phyloP scores from a whole-genome alignment of 1,139 yeast genomes.

The Meyerozyma carpophila region DNA sequence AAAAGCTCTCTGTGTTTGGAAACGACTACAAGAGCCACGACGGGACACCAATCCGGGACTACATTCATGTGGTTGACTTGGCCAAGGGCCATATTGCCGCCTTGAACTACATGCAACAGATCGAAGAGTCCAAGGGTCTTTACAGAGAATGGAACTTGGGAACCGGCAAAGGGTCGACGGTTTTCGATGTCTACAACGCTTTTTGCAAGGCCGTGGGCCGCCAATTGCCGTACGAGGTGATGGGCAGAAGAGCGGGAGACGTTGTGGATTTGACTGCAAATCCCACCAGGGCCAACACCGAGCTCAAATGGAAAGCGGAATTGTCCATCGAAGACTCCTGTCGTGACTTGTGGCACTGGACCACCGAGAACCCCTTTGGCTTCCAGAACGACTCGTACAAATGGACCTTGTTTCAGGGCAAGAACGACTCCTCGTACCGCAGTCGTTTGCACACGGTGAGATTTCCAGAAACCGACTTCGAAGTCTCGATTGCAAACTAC shows the following conservation, averaged over 20 bases:
- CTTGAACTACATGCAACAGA: slow-evolving; percentile 48
- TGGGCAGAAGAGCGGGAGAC: slow-evolving; percentile 72
- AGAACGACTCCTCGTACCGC: slow-evolving; percentile 12
- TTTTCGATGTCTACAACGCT: slow-evolving; percentile 63
- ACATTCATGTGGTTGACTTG: slow-evolving; percentile 76
- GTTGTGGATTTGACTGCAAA: slow-evolving; percentile 72
- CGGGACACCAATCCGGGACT: slow-evolving; percentile 81
- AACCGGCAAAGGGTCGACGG: slow-evolving; percentile 76
- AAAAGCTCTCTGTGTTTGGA: slow-evolving; percentile 61
- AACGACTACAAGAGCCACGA: slow-evolving; percentile 65
- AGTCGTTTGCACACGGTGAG: slow-evolving; percentile 40
- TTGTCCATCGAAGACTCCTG: slow-evolving; percentile 61
- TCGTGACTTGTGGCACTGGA: slow-evolving; percentile 75
- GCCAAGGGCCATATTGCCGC: slow-evolving; percentile 81
- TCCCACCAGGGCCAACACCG: slow-evolving; percentile 60
- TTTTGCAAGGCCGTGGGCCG: slow-evolving; percentile 67
- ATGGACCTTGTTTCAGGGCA: slow-evolving; percentile 27
- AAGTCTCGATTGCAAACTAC: slow-evolving; percentile 43
- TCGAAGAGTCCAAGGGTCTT: slow-evolving; percentile 32
- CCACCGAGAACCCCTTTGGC: slow-evolving; percentile 64
- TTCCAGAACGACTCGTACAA: slow-evolving; percentile 36
- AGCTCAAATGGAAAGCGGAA: slow-evolving; percentile 62
- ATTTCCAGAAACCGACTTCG: slow-evolving; percentile 27
- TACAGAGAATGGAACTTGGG: slow-evolving; percentile 83
- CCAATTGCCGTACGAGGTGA: slow-evolving; percentile 59